Base-by-base conservation (phyloP, 169 alveolate species). In the Theileria luwenshuni region DNA sequence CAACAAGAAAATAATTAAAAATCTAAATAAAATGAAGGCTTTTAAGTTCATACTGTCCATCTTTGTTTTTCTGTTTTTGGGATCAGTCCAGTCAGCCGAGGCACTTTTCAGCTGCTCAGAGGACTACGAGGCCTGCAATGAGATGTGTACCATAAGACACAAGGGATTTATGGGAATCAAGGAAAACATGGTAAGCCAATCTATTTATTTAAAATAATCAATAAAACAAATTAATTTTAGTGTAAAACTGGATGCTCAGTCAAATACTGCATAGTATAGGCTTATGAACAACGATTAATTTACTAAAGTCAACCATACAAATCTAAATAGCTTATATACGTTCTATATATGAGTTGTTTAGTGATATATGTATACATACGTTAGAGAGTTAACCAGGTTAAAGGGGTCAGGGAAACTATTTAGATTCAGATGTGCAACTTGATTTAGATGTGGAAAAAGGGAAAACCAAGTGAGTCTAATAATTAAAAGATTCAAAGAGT, bases 181-280 rank as follows among this genome's bases (percentile, higher is more conserved):
- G 45, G 10, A 7, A 7, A 7, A 7, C 45, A 38, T 38, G 45
- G 45, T 38, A 38, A 38, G 17, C 10, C 10, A 38, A 10, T 38
- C 10, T 38, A 38, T 19, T 43, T 6, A 56, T 56, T 33, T 33
- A 27, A 56, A 56, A 17, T 6, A 23, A 6, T 23, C 1, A 10
- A 27, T 21, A 1, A 23, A 56, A 27, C 3, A 28, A 23, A n/a
- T 23, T n/a, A 6, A 56, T 21, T 56, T 56, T 25, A 56, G 65
- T 56, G 65, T 21, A 56, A 56, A 15, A 23, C 38, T 8, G 65
- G 65, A 23, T 56, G 65, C 65, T n/a, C 25, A 21, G 2, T 56
- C 17, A 56, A 41, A 43, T 17, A 56, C 30, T 56, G 65, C 42
- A 56, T 56, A 28, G 32, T 21, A 10, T 56, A 56, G 30, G 32